Conservation (phyloP, 352 stramenopile species). For the Phytopythium sindhum region DNA sequence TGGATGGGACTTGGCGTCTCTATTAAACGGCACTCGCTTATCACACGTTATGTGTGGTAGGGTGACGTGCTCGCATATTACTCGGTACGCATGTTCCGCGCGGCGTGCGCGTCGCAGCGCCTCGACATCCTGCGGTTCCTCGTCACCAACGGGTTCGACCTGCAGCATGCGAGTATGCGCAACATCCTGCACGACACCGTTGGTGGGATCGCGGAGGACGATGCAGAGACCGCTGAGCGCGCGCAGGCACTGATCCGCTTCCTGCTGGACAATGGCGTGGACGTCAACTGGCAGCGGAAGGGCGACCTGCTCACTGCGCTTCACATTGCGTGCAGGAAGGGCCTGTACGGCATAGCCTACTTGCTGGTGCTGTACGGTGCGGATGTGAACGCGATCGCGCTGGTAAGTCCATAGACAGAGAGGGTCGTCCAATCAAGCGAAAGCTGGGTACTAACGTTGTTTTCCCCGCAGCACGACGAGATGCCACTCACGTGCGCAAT, state of each 20-base stretch:
- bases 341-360: conserved; percentile 55
- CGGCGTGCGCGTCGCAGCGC: conserved; percentile 34
- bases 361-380: conserved; percentile 66
- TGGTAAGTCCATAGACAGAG: conserved; percentile 19
- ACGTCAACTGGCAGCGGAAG: conserved; percentile 72
- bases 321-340: conserved; percentile 62
- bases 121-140: conserved; percentile 66
- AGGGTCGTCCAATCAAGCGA: background rate
- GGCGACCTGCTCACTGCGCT: conserved; percentile 61
- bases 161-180: conserved; percentile 47
- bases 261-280: conserved; percentile 51
- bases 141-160: conserved; percentile 62
- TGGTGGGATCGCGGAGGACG: conserved; percentile 23
- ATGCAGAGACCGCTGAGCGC: conserved; percentile 25
- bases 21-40: background rate
- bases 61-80: conserved; percentile 60
- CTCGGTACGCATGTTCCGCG: conserved; percentile 61
- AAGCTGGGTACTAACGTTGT: background rate
- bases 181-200: conserved; percentile 55
- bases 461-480: conserved; percentile 41
- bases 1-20: too few species aligned
- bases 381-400: conserved; percentile 69
- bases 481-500: conserved; percentile 63
- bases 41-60: conserved; percentile 11
- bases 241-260: conserved; percentile 57